A percentile compares a stretch with the other conserved stretches of the same genome.
phyloP scores from a whole-genome alignment of 805 yeast species.

The Metschnikowia rubicola region DNA sequence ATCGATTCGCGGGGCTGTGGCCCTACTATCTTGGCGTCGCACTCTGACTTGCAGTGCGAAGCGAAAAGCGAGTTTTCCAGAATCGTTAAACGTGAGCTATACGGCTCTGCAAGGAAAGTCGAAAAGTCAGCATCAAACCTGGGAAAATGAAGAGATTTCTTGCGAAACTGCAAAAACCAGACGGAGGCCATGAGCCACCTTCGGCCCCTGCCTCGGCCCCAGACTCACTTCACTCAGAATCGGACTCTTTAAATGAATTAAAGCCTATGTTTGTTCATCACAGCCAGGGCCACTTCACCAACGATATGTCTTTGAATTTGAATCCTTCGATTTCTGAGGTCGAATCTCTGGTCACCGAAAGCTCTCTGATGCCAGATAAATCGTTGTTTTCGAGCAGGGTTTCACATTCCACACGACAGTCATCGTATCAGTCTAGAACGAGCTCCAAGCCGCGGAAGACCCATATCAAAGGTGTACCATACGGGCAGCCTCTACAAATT shows the following conservation, averaged over 20 bases:
- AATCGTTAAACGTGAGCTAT: too few species aligned
- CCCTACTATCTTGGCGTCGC: too few species aligned
- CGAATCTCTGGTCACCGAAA: constrained; percentile 25
- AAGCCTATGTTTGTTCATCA: constrained; percentile 29
- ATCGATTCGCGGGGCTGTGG: too few species aligned
- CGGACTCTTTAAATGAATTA: constrained; percentile 29
- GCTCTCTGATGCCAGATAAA: constrained; percentile 22
- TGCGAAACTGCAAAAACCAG: constrained; percentile 10
- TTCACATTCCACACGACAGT: constrained; percentile 39
- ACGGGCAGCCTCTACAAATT: constrained; percentile 38
- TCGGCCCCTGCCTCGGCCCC: background rate
- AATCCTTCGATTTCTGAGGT: constrained; percentile 31
- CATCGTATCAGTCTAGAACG: constrained; percentile 23
- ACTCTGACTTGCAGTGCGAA: too few species aligned
- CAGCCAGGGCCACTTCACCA: constrained; percentile 18
- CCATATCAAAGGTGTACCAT: constrained; percentile 12
- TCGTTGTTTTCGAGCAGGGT: constrained; percentile 37
- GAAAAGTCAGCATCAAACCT: too few species aligned
- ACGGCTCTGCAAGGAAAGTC: too few species aligned
- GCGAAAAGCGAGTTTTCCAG: too few species aligned
- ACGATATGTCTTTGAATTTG: constrained; percentile 32
- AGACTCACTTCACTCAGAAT: constrained; percentile 13
- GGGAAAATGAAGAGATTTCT: constrained; percentile 13
- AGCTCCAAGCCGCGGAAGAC: constrained; percentile 7
- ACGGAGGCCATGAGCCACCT: constrained; percentile 3